Percentiles rank a stretch among this genome's conserved stretches.
Conservation (phyloP, 2,329 filamentous ascomycete species). For the Nectriaceae sp. region DNA sequence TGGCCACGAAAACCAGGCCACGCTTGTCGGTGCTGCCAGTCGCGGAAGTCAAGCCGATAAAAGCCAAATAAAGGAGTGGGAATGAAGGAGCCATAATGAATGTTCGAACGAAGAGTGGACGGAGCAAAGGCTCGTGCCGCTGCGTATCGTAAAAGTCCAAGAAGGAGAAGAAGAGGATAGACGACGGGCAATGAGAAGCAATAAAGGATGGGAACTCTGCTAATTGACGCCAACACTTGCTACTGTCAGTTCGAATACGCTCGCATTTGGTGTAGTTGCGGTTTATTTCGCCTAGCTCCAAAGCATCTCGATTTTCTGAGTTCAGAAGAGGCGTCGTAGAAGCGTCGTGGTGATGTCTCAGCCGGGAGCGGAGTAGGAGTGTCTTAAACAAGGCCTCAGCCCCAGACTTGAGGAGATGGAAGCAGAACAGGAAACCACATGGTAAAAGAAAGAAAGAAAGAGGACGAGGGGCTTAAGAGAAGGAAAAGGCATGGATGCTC, state of each 20-base stretch:
- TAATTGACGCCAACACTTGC: too few relatives aligned
- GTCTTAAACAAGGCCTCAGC: background rate
- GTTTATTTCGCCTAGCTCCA: too few relatives aligned
- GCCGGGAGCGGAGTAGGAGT: background rate
- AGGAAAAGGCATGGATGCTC: background rate
- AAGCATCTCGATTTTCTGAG: background rate
- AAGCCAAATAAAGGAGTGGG: background rate
- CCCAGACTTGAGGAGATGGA: too few relatives aligned
- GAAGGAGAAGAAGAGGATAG: too few relatives aligned
- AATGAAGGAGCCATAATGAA: background rate
- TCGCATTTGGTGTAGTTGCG: background rate
- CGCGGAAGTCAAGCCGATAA: background rate
- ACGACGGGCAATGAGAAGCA: too few relatives aligned
- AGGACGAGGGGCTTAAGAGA: background rate
- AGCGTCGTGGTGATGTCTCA: background rate
- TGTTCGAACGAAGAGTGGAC: too few relatives aligned
- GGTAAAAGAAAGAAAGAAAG: background rate
- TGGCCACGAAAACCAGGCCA: constrained; percentile 70
- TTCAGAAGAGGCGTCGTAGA: background rate
- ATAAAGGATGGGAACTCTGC: too few relatives aligned
- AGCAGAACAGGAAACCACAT: background rate
- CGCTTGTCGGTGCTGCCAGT: constrained; percentile 57
- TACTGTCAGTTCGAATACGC: background rate
- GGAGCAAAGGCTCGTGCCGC: too few relatives aligned
- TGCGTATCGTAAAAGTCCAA: too few relatives aligned